A percentile compares a stretch with the other conserved stretches of the same genome.
These are phyloP conservation scores for Incumbomyces delicatus DNA, from an alignment of 2,329 filamentous ascomycete genomes.

Conservation along the genomic window DNA sequence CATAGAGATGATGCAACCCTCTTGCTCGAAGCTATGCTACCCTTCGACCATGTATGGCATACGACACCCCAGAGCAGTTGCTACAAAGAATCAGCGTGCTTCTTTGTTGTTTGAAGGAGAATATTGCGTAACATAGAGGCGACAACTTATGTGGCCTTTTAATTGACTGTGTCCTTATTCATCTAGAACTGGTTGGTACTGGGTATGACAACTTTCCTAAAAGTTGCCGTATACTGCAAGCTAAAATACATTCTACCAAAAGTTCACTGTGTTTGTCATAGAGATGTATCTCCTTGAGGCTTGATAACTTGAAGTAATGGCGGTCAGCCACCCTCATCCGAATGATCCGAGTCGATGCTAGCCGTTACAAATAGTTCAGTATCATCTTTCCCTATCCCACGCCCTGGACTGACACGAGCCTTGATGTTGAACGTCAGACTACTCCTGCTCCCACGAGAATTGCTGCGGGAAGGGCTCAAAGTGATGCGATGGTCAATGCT, in stretches of 20 bases:
- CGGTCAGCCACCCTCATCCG: neutral
- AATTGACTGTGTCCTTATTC: no score
- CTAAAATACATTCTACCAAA: neutral
- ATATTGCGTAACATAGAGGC: no score
- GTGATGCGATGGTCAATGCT: conserved; percentile 15
- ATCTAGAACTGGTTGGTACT: no score
- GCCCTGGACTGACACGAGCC: conserved; percentile 17
- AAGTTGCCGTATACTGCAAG: no score
- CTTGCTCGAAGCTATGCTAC: no score
- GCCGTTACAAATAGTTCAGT: conserved; percentile 4
- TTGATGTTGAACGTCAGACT: conserved; percentile 18
- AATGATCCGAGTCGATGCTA: conserved; percentile 1
- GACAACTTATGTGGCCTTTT: no score
- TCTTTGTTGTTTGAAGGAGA: no score
- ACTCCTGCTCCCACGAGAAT: conserved; percentile 11
- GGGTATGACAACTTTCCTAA: no score
- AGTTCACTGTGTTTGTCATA: neutral
- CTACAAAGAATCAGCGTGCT: no score
- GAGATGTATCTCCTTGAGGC: neutral
- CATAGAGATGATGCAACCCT: no score
- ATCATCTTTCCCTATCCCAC: conserved; percentile 6
- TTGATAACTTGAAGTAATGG: neutral
- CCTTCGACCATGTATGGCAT: no score
- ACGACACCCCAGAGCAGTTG: no score
- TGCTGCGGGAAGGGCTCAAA: conserved; percentile 16